phyloP scores from a whole-genome alignment of 305 asterid species.

The Solanum hybrid region DNA sequence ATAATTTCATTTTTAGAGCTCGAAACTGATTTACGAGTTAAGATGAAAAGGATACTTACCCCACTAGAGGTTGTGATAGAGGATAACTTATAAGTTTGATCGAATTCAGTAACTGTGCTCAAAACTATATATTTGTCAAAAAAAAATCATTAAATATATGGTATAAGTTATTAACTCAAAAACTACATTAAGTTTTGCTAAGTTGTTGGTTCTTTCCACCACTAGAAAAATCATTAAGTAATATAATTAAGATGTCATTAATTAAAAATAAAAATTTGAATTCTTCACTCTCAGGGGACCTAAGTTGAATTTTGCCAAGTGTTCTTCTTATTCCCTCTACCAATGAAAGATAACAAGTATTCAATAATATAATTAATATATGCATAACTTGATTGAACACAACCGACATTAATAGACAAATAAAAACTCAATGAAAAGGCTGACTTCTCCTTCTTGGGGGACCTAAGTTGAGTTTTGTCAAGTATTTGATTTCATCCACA shows the following conservation, averaged over 20 bases:
- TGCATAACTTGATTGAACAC: neutral
- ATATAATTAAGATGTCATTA: neutral
- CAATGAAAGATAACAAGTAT: neutral
- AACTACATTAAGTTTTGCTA: neutral
- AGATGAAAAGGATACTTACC: neutral
- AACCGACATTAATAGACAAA: neutral
- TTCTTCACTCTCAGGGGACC: neutral
- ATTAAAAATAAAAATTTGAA: neutral
- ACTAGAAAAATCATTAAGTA: neutral
- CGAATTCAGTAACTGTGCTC: fast-evolving
- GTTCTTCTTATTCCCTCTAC: neutral
- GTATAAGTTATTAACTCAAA: neutral
- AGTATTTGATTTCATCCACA: neutral
- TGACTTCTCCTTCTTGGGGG: neutral
- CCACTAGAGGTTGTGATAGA: neutral
- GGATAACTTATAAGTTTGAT: neutral
- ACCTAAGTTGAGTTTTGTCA: neutral
- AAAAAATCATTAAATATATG: neutral
- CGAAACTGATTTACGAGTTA: neutral
- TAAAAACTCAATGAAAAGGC: neutral
- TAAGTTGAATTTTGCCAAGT: neutral
- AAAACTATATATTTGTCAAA: too few relatives aligned
- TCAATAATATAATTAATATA: neutral
- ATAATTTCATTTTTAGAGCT: neutral
- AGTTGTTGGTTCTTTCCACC: neutral